Base-by-base conservation (phyloP, 768 basidiomycete species). In the Mycena latifolia region DNA sequence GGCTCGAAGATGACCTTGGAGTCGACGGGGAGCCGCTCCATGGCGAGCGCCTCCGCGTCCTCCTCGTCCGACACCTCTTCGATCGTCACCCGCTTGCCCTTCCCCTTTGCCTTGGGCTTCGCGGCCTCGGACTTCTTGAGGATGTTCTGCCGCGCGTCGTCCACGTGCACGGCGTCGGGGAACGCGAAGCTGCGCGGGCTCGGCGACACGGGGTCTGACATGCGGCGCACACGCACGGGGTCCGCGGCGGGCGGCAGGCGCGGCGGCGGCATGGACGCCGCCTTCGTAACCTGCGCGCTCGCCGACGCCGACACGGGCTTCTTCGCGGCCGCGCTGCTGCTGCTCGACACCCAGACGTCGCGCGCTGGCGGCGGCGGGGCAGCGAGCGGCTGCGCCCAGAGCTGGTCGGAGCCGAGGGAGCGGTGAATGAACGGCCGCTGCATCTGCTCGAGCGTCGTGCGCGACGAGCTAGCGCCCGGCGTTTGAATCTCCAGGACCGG, bases 21-120 rank as follows among this genome's bases (percentile, higher is more conserved):
- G 52, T 82, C 77, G 31, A 75, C 65, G 1, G 82, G 80, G 28
- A 84, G 71, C 35, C 62, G 75, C n/a, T 77, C 78, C 9, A 45
- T 35, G 14, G 33, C 33, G 14, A 7, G 70, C 69, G 29, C 52
- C 61, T 62, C 56, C 56, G 68, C 35, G 53, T 78, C 77, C 11
- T 71, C 77, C 51, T 85, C 84, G 59, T 85, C 83, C 9, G 79
- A 76, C 17, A 84, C 78, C 33, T 83, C 84, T 69, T 85, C 84
- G 17, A 85, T 74, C 31, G 77, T 82, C n/a, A 79, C 80, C 35
- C 72, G 73, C 67, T 79, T 80, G 33, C 8, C 33, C 33, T 35
- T 35, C 33, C 33, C 33, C 33, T 35, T 35, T 6, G 70, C 61
- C 52, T 80, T 82, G 25, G 63, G 66, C 66, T 73, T 71, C n/a